phyloP scores from a whole-genome alignment of 768 basidiomycete genomes.

The Leccinellum luteum region DNA sequence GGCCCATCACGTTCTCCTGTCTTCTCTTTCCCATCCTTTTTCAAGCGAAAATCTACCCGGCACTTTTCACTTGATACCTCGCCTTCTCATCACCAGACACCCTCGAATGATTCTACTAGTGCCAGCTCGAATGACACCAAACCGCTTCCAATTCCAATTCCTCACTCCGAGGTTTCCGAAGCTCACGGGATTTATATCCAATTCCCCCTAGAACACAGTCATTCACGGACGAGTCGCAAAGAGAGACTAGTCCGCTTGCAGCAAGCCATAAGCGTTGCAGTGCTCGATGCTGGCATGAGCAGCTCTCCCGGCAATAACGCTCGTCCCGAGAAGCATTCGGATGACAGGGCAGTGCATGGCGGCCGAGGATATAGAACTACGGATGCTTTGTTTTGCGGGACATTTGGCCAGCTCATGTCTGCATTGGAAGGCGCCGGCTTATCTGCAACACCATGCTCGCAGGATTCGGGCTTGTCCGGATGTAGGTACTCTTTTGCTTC shows the following conservation, averaged over 20 bases:
- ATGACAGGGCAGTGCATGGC: neutral
- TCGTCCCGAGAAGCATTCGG: neutral
- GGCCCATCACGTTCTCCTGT: conserved; percentile 6
- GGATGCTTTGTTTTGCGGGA: conserved; percentile 40
- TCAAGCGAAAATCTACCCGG: conserved; percentile 20
- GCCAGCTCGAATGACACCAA: conserved; percentile 7
- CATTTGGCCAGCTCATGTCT: conserved; percentile 41
- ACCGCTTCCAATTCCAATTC: conserved; percentile 19
- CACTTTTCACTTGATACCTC: neutral
- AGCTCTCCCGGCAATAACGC: conserved; percentile 22
- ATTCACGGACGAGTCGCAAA: conserved; percentile 15
- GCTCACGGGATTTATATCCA: conserved; percentile 25
- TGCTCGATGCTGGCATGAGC: conserved; percentile 41
- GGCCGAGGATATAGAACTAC: conserved; percentile 16
- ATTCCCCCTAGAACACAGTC: conserved; percentile 9
- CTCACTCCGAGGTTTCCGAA: conserved; percentile 6
- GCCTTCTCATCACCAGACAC: neutral
- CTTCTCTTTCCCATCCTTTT: conserved; percentile 22
- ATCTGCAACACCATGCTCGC: conserved; percentile 31
- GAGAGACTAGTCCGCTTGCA: conserved; percentile 31
- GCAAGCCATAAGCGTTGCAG: conserved; percentile 36
- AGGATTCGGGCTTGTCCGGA: conserved; percentile 25
- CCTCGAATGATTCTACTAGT: neutral
- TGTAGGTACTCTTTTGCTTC: conserved; percentile 23
- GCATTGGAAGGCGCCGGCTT: conserved; percentile 40